These are phyloP conservation scores for Penicillium capsulatum DNA, from an alignment of 2,329 filamentous ascomycete species.

Conservation along the genomic window DNA sequence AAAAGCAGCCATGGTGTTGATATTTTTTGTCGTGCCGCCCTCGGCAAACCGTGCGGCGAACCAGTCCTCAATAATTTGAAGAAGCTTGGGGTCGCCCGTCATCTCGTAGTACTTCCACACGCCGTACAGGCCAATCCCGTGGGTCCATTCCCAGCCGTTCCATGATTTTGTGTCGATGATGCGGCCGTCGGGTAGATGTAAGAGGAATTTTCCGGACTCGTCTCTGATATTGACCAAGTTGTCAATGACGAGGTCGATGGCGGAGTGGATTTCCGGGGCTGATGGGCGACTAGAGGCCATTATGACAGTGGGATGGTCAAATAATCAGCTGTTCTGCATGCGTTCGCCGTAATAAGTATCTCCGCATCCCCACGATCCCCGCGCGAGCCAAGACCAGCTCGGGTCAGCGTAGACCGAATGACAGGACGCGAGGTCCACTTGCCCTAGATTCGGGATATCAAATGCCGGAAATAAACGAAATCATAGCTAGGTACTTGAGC, in stretches of 20 bases:
- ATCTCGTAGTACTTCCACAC: slow-evolving; percentile 77
- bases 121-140: slow-evolving; percentile 74
- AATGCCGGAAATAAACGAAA: too few species aligned
- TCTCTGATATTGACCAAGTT: slow-evolving; percentile 76
- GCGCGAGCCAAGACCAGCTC: too few species aligned
- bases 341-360: neutral
- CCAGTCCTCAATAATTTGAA: slow-evolving; percentile 69
- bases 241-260: slow-evolving; percentile 64
- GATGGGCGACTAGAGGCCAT: slow-evolving; percentile 20
- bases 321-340: neutral
- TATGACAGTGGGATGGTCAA: slow-evolving; percentile 1
- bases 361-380: too few species aligned
- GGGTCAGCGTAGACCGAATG: too few species aligned
- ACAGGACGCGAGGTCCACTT: too few species aligned
- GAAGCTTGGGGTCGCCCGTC: slow-evolving; percentile 57
- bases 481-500: too few species aligned
- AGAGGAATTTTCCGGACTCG: slow-evolving; percentile 67
- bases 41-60: slow-evolving; percentile 64
- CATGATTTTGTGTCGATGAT: slow-evolving; percentile 82
- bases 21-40: slow-evolving; percentile 75
- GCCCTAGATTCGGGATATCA: too few species aligned
- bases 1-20: slow-evolving; percentile 79
- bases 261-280: slow-evolving; percentile 45
- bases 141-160: slow-evolving; percentile 73
- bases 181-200: slow-evolving; percentile 66